Conservation (phyloP, 176 grass and related monocot species). For the Triticum timopheevii region DNA sequence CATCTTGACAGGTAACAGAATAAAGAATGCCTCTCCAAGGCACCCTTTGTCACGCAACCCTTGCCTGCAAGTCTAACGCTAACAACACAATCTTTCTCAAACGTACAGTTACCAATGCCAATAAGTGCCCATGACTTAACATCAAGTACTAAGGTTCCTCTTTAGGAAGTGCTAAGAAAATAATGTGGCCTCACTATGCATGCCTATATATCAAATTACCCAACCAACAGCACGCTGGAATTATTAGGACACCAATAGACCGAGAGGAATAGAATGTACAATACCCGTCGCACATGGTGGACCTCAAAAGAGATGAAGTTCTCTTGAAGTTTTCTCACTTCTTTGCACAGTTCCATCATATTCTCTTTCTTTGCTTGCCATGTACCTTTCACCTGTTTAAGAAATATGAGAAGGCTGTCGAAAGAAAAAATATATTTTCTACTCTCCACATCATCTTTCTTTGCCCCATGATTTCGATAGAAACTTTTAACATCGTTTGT, state of each 20-base stretch:
- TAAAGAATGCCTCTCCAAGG: too few relatives aligned
- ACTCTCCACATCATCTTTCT: neutral
- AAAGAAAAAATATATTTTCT: neutral
- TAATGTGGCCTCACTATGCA: neutral
- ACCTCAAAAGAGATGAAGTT: slow-evolving; percentile 56
- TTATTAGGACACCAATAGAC: neutral
- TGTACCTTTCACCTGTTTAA: slow-evolving; percentile 43
- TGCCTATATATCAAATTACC: neutral
- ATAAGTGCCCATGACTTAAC: too few relatives aligned
- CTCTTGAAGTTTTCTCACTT: slow-evolving; percentile 49
- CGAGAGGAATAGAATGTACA: neutral
- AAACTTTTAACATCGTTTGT: neutral
- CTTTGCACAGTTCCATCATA: slow-evolving; percentile 58
- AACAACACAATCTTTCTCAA: too few relatives aligned
- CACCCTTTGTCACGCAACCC: too few relatives aligned
- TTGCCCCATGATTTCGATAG: neutral
- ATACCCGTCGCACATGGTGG: slow-evolving; percentile 52
- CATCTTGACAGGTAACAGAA: too few relatives aligned
- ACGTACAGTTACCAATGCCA: too few relatives aligned
- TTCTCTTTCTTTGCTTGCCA: slow-evolving; percentile 56
- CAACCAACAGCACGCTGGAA: neutral
- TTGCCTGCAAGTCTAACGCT: too few relatives aligned
- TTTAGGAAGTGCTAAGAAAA: neutral
- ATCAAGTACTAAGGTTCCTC: too few relatives aligned
- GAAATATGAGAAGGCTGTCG: slow-evolving; percentile 1